These are phyloP conservation scores for Penicillium salamii DNA, from an alignment of 495 filamentous ascomycete species.

Conservation along the genomic window DNA sequence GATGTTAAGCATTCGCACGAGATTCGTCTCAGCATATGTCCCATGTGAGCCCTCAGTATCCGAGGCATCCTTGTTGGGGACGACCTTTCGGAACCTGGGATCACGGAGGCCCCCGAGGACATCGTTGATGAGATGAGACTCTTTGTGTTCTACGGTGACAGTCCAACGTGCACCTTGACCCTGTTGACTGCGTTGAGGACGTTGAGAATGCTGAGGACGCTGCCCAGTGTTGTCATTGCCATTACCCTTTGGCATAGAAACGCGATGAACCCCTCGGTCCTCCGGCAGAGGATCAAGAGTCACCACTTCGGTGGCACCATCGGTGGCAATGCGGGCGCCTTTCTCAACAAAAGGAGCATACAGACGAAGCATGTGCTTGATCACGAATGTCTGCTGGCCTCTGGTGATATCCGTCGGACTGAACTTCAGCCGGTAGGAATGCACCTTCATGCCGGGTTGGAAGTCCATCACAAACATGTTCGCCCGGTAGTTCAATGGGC, in stretches of 20 bases:
- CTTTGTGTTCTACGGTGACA: no score
- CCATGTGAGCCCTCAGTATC: no score
- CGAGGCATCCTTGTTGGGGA: not conserved
- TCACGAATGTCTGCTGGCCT: not conserved
- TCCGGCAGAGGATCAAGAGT: not conserved
- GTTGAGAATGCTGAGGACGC: no score
- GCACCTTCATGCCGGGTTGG: constrained; percentile 1
- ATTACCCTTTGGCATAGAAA: not conserved
- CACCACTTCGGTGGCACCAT: constrained; percentile 15
- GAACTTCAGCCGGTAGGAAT: constrained; percentile 10
- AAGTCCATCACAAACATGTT: constrained; percentile 43
- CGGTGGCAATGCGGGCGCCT: constrained; percentile 2
- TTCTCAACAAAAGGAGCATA: not conserved
- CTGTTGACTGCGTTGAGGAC: no score
- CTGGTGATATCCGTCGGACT: not conserved
- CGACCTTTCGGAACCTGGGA: not conserved
- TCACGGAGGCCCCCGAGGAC: not conserved
- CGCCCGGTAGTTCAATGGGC: constrained; percentile 32
- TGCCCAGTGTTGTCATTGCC: not conserved
- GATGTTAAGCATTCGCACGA: constrained; percentile 49
- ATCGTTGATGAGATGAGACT: no score
- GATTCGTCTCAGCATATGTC: not conserved
- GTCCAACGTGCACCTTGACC: no score
- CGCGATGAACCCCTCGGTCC: not conserved
- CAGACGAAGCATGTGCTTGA: not conserved